A percentile compares a stretch with the other conserved stretches of the same genome.
These are phyloP conservation scores for Diaporthe sp. DNA, from an alignment of 2,329 filamentous ascomycete species.

Conservation along the genomic window DNA sequence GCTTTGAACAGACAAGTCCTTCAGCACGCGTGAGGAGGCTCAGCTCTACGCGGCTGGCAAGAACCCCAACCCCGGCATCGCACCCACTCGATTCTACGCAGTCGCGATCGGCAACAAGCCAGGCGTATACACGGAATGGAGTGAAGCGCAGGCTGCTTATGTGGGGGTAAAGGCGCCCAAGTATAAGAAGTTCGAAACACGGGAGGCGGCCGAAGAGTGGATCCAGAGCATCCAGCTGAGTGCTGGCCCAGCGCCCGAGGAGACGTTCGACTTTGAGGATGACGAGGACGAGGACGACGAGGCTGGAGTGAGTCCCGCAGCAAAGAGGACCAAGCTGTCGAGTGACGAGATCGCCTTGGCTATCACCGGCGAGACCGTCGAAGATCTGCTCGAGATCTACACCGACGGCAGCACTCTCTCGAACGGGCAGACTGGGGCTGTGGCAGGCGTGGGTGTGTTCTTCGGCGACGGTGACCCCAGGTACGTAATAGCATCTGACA, in stretches of 20 bases:
- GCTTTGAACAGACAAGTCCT: constrained; percentile 79
- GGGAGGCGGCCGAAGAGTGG: constrained; percentile 82
- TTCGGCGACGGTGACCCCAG: constrained; percentile 70
- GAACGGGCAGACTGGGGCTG: constrained; percentile 69
- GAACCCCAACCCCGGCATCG: constrained; percentile 56
- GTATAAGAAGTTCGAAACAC: constrained; percentile 77
- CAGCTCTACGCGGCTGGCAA: constrained; percentile 79
- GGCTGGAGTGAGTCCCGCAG: constrained; percentile 48
- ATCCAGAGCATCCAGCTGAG: constrained; percentile 62
- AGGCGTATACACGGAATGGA: constrained; percentile 76
- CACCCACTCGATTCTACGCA: constrained; percentile 68
- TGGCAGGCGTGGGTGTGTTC: constrained; percentile 74
- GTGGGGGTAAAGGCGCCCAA: constrained; percentile 78
- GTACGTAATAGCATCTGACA: constrained; percentile 50
- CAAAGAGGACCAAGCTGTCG: constrained; percentile 52
- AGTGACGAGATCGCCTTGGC: constrained; percentile 33
- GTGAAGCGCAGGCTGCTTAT: constrained; percentile 79
- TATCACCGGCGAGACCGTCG: constrained; percentile 40
- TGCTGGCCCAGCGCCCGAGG: constrained; percentile 10
- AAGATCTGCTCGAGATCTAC: constrained; percentile 62
- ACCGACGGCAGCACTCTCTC: constrained; percentile 74
- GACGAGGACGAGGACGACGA: constrained; percentile 48
- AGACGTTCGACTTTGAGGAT: constrained; percentile 41
- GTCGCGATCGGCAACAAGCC: constrained; percentile 71
- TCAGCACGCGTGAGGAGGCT: constrained; percentile 80